Conservation (phyloP, 1,284 basidiomycete genomes). For the Marasmius fiardii region DNA sequence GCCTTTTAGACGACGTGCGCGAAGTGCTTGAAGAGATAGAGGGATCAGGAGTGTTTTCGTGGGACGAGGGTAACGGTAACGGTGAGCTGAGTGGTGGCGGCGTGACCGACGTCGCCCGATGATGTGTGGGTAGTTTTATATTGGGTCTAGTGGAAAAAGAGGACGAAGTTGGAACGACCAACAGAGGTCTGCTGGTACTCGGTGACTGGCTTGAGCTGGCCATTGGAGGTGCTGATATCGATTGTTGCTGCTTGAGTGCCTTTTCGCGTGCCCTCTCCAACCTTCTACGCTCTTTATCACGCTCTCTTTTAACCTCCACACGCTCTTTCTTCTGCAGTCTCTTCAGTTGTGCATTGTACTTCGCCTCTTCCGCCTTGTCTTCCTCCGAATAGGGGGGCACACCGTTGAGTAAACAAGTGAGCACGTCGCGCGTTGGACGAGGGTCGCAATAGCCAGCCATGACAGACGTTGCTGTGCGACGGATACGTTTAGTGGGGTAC, state of each 20-base stretch:
- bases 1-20: slow-evolving; percentile 73
- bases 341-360: slow-evolving; percentile 49
- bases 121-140: slow-evolving; percentile 62
- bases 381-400: slow-evolving; percentile 63
- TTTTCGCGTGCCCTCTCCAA: slow-evolving; percentile 25
- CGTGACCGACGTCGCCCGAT: slow-evolving; percentile 69
- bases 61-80: slow-evolving; percentile 54
- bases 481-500: slow-evolving; percentile 43
- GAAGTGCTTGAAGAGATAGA: slow-evolving; percentile 70
- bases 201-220: slow-evolving; percentile 8
- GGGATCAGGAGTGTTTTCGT: slow-evolving; percentile 67
- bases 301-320: slow-evolving; percentile 39
- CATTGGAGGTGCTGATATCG: slow-evolving; percentile 3
- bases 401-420: slow-evolving; percentile 74
- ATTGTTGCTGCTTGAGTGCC: slow-evolving; percentile 9
- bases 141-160: slow-evolving; percentile 65
- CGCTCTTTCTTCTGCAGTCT: slow-evolving; percentile 52
- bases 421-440: slow-evolving; percentile 62
- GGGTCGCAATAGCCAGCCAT: slow-evolving; percentile 71
- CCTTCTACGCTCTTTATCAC: slow-evolving; percentile 34
- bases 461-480: slow-evolving; percentile 70
- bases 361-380: slow-evolving; percentile 49
- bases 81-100: slow-evolving; percentile 63
- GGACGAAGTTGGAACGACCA: slow-evolving; percentile 30
- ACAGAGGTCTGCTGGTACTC: slow-evolving; percentile 22